Conservation (phyloP, 768 basidiomycete species). For the Phlebiopsis flavidoalba region DNA sequence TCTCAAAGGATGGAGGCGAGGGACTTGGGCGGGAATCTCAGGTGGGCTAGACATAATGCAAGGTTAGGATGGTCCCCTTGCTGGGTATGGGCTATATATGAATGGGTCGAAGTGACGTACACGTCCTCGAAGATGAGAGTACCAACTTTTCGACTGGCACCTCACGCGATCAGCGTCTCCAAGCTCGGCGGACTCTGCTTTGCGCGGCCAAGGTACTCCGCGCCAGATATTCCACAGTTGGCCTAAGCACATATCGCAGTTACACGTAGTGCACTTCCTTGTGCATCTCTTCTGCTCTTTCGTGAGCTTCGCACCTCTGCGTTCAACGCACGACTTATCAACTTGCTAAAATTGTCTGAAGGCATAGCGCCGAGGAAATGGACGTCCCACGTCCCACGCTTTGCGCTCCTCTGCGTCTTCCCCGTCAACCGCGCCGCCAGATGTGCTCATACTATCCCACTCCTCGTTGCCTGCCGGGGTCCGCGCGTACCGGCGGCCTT, state of each 20-base stretch:
- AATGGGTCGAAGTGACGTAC: neutral
- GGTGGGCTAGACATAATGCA: neutral
- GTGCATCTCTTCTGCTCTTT: neutral
- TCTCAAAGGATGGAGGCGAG: neutral
- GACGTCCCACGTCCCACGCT: constrained; percentile 3
- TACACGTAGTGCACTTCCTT: neutral
- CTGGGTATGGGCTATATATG: neutral
- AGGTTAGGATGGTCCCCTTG: too few species aligned
- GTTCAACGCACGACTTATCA: neutral
- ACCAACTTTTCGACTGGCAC: neutral
- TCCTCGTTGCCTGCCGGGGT: neutral
- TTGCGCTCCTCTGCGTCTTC: neutral
- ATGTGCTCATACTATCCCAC: neutral
- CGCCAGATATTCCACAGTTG: neutral
- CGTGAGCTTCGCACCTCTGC: neutral
- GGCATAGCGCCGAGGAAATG: neutral
- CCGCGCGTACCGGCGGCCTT: neutral
- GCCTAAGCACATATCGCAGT: neutral
- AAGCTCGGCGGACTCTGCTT: neutral
- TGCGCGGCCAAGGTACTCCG: neutral
- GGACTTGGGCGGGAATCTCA: neutral
- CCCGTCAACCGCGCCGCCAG: neutral
- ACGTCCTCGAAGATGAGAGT: neutral
- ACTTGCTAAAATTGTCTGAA: neutral
- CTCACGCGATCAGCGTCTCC: neutral